Percentiles rank a stretch among this genome's conserved stretches.
Conservation (phyloP, 495 filamentous ascomycete species). For the Podospora pseudopauciseta region DNA sequence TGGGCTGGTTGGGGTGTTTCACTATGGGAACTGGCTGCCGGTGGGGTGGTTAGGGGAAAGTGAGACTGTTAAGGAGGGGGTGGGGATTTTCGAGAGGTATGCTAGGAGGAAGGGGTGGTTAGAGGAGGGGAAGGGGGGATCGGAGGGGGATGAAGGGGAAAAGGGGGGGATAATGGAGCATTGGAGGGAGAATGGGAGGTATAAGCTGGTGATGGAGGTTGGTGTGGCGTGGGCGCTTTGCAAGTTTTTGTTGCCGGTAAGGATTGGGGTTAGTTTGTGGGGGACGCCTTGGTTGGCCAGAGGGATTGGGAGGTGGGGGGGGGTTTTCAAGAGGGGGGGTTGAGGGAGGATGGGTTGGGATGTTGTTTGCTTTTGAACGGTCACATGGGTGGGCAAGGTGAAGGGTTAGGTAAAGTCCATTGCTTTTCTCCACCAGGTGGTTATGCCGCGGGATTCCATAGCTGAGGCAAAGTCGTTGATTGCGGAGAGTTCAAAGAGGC, state of each 20-base stretch:
- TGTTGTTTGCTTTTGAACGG: no score
- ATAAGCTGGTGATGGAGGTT: slow-evolving; percentile 61
- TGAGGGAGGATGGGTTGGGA: background rate
- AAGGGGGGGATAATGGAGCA: slow-evolving; percentile 42
- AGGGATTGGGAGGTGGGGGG: slow-evolving; percentile 35
- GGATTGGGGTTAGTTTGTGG: slow-evolving; percentile 76
- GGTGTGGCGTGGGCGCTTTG: slow-evolving; percentile 86
- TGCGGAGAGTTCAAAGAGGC: slow-evolving; percentile 25
- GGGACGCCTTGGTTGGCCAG: slow-evolving; percentile 93
- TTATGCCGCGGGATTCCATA: slow-evolving; percentile 30
- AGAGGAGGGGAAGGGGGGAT: slow-evolving; percentile 13
- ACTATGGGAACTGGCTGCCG: slow-evolving; percentile 58
- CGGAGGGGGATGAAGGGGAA: slow-evolving; percentile 28
- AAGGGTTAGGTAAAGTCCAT: slow-evolving; percentile 26
- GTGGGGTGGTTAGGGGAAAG: slow-evolving; percentile 50
- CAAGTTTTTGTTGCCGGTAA: slow-evolving; percentile 73
- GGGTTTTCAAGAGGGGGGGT: background rate
- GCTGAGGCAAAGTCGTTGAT: slow-evolving; percentile 29
- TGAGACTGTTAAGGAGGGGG: slow-evolving; percentile 41
- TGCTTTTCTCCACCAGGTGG: slow-evolving; percentile 27
- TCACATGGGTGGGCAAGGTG: background rate
- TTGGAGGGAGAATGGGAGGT: slow-evolving; percentile 37
- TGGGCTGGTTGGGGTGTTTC: slow-evolving; percentile 70
- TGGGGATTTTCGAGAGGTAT: slow-evolving; percentile 42
- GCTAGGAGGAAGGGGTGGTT: slow-evolving; percentile 49